Conservation (phyloP, 192 early-diverging fungal species). For the Coemansia sp. region DNA sequence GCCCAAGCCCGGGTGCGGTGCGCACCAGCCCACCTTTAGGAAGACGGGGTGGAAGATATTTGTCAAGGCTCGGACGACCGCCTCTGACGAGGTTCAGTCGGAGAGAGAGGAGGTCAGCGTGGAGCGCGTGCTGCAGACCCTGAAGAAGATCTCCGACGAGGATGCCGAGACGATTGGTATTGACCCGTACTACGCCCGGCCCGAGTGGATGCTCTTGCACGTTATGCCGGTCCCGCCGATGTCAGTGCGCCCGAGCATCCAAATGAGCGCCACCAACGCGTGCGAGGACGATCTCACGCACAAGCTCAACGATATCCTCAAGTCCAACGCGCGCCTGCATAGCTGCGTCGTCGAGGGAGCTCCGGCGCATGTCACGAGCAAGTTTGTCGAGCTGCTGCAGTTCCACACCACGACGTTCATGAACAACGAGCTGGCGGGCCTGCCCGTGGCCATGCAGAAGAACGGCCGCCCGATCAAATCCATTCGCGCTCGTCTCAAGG, state of each 20-base stretch:
- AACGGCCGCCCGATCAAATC: conserved; percentile 94
- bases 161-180: conserved; percentile 86
- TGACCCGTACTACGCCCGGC: conserved; percentile 84
- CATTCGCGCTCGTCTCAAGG: conserved; percentile 95
- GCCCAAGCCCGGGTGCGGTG: conserved; percentile 78
- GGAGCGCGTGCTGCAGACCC: conserved; percentile 73
- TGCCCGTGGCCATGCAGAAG: conserved; percentile 88
- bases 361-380: conserved; percentile 82
- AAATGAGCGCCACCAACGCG: conserved; percentile 82
- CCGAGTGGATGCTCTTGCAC: conserved; percentile 98
- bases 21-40: conserved; percentile 75
- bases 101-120: conserved; percentile 69
- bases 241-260: conserved; percentile 93
- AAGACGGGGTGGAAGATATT: conserved; percentile 76
- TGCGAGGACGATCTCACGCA: conserved; percentile 98
- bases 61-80: conserved; percentile 27
- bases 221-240: conserved; percentile 94
- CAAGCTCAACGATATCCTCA: conserved; percentile 89
- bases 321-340: conserved; percentile 83
- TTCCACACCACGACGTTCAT: conserved; percentile 96
- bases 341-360: conserved; percentile 82
- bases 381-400: conserved; percentile 86
- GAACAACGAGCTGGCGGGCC: conserved; percentile 94
- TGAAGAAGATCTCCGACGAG: conserved; percentile 83
- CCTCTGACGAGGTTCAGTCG: conserved; percentile 30